Evolutionary conservation across 2,329 filamentous ascomycete genomes (phyloP).

Genomic region (Fusarium tjaetaba): DNA sequence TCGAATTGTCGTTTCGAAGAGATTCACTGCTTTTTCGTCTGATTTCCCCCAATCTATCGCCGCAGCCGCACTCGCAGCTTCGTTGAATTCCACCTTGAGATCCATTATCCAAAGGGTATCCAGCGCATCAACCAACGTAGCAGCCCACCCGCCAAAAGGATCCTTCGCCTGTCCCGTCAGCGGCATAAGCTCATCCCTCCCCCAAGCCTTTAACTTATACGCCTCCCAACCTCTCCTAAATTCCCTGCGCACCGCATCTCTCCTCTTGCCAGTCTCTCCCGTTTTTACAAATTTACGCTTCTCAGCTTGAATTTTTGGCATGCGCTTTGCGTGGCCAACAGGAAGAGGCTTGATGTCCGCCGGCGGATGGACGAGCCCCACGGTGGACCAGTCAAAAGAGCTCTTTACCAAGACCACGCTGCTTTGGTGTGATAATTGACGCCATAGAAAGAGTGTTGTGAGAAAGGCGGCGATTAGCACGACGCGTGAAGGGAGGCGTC

Average conservation of each 20-base stretch:
- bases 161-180: conserved; percentile 58
- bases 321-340: conserved; percentile 31
- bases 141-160: conserved; percentile 65
- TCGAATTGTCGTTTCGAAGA: conserved; percentile 66
- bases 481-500: neutral
- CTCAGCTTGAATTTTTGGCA: conserved; percentile 48
- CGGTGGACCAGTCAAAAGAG: conserved; percentile 47
- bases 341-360: conserved; percentile 47
- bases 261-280: conserved; percentile 43
- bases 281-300: conserved; percentile 34
- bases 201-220: conserved; percentile 63
- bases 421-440: conserved; percentile 3
- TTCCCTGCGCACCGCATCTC: conserved; percentile 51
- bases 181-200: conserved; percentile 62
- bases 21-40: conserved; percentile 53
- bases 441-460: neutral
- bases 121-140: conserved; percentile 68
- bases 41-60: conserved; percentile 63
- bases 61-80: conserved; percentile 61
- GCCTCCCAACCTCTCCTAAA: conserved; percentile 58
- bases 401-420: conserved; percentile 36
- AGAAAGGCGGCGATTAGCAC: conserved; percentile 1
- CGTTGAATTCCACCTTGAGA: conserved; percentile 58
- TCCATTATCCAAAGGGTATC: conserved; percentile 73
- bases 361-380: conserved; percentile 44